Percentiles rank a stretch among this genome's conserved stretches.
phyloP scores from a whole-genome alignment of 306 rosid species.

The Cicer judaicum region DNA sequence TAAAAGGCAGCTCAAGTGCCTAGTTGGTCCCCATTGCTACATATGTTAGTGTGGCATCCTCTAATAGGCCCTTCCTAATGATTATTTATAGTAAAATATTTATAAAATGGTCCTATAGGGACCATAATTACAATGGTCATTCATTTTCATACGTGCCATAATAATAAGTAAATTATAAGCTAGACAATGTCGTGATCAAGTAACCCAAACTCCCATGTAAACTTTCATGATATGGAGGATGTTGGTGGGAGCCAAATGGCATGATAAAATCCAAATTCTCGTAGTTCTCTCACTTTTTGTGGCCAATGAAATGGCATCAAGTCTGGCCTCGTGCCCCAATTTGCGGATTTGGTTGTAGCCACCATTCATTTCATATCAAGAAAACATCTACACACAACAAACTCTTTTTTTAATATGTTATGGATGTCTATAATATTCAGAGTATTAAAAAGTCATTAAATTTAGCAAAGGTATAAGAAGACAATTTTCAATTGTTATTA shows the following conservation, averaged over 20 bases:
- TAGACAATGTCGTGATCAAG: slow-evolving; percentile 49
- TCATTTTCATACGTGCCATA: slow-evolving; percentile 43
- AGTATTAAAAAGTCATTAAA: too few species aligned
- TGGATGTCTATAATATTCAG: too few species aligned
- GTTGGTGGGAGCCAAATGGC: slow-evolving; percentile 60
- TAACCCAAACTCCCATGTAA: slow-evolving; percentile 53
- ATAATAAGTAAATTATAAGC: slow-evolving; percentile 59
- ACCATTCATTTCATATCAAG: neutral
- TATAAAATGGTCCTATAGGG: neutral
- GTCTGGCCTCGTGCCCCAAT: slow-evolving; percentile 47
- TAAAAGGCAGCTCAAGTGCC: slow-evolving; percentile 41
- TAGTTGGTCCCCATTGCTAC: slow-evolving; percentile 43
- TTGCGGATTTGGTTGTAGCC: slow-evolving; percentile 41
- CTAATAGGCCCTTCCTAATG: slow-evolving; percentile 32
- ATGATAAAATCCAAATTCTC: slow-evolving; percentile 56
- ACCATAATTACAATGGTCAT: slow-evolving; percentile 37
- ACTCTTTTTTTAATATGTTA: too few species aligned
- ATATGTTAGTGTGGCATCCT: slow-evolving; percentile 35
- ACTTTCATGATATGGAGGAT: slow-evolving; percentile 42
- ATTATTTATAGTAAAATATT: neutral
- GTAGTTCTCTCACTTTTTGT: slow-evolving; percentile 43
- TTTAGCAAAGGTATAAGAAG: too few species aligned
- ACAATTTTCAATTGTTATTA: too few species aligned
- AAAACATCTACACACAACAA: neutral
- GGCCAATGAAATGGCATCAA: slow-evolving; percentile 53